Evolutionary conservation across 129 eudicot genomes (phyloP).

Genomic region (Ambrosia trifida): DNA sequence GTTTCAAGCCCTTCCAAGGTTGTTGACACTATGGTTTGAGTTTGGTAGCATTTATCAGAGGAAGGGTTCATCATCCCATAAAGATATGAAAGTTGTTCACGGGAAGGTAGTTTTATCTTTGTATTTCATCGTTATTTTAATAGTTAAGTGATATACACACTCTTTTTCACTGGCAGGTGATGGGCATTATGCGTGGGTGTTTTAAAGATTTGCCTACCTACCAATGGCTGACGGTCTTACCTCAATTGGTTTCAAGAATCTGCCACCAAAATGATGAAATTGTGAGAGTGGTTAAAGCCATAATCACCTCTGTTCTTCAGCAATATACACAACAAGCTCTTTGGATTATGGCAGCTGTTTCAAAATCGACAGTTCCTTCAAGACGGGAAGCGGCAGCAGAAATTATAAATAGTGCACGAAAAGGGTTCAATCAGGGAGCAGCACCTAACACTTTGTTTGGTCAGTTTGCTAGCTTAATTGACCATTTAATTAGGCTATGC

Average conservation of each 20-base stretch:
- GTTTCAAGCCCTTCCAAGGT: slow-evolving; percentile 96
- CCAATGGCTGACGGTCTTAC: slow-evolving; percentile 95
- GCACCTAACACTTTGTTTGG: slow-evolving; percentile 60
- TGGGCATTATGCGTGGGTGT: slow-evolving; percentile 92
- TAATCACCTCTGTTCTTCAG: slow-evolving; percentile 79
- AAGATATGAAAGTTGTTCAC: slow-evolving; percentile 67
- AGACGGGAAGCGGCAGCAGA: slow-evolving; percentile 96
- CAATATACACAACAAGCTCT: slow-evolving; percentile 94
- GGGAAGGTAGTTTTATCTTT: slow-evolving; percentile 51
- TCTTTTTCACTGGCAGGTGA: slow-evolving; percentile 47
- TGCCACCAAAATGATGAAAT: slow-evolving; percentile 95
- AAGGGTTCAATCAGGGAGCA: slow-evolving; percentile 56
- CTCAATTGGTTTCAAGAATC: slow-evolving; percentile 93
- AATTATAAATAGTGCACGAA: slow-evolving; percentile 82
- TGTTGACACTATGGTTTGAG: slow-evolving; percentile 96
- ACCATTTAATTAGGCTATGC: slow-evolving; percentile 85
- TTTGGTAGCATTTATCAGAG: slow-evolving; percentile 77
- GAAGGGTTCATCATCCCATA: slow-evolving; percentile 57
- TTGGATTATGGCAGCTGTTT: slow-evolving; percentile 99
- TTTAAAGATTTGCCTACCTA: slow-evolving; percentile 82
- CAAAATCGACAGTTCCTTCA: slow-evolving; percentile 88
- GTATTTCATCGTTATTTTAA: neutral
- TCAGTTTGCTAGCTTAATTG: slow-evolving; percentile 87
- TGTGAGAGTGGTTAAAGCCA: slow-evolving; percentile 71
- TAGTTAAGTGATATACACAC: slow-evolving; percentile 8